Evolutionary conservation across 257 asterid species (phyloP).

Genomic region (Ocimum tenuiflorum): DNA sequence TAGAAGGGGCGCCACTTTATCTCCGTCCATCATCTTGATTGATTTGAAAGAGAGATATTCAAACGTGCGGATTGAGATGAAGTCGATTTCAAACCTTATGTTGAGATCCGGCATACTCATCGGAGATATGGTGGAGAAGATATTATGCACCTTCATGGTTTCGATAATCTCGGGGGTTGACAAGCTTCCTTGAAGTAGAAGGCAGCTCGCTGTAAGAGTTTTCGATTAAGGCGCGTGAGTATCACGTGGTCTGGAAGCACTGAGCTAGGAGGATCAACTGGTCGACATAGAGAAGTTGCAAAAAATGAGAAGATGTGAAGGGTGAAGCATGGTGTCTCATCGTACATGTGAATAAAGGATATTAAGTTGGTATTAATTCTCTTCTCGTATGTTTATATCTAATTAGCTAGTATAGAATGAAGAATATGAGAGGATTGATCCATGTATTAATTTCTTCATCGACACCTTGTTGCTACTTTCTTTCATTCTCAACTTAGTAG

Average conservation of each 20-base stretch:
- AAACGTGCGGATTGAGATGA: constrained; percentile 44
- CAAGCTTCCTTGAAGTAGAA: constrained; percentile 95
- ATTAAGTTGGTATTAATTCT: too few relatives aligned
- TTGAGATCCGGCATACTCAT: constrained; percentile 65
- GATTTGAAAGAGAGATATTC: constrained; percentile 63
- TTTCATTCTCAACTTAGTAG: too few relatives aligned
- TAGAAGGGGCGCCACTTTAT: constrained; percentile 52
- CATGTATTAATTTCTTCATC: too few relatives aligned
- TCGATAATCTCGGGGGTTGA: constrained; percentile 63
- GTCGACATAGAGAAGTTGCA: too few relatives aligned
- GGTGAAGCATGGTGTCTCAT: too few relatives aligned
- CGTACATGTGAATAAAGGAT: too few relatives aligned
- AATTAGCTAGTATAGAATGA: too few relatives aligned
- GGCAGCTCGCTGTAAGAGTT: constrained; percentile 75
- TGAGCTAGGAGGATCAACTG: constrained; percentile 81
- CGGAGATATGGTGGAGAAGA: constrained; percentile 67
- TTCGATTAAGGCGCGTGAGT: constrained; percentile 80
- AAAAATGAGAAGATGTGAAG: too few relatives aligned
- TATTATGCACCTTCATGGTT: constrained; percentile 63
- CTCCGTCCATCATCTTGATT: constrained; percentile 69
- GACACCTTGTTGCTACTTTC: too few relatives aligned
- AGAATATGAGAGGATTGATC: too few relatives aligned
- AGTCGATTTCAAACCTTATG: constrained; percentile 64
- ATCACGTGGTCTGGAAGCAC: constrained; percentile 70
- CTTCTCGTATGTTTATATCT: too few relatives aligned